A percentile compares a stretch with the other conserved stretches of the same genome.
Evolutionary conservation across 2,329 filamentous ascomycete species (phyloP).

Genomic region (Ascochyta rabiei): DNA sequence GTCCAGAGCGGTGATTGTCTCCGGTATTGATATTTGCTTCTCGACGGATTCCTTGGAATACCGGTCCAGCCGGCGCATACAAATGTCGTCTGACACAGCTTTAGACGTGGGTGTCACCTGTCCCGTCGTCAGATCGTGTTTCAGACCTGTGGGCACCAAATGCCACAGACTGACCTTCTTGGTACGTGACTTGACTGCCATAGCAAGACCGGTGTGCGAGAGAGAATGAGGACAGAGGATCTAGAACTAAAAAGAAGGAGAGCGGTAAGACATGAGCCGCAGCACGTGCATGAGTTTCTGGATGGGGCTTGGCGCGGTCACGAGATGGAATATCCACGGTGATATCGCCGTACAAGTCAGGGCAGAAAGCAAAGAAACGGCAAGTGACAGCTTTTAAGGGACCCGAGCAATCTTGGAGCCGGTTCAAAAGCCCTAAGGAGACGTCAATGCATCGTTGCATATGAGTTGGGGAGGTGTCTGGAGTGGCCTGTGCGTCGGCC

Average conservation of each 20-base stretch:
- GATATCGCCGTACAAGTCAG: background rate
- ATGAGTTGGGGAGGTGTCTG: slow-evolving; percentile 6
- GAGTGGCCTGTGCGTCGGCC: slow-evolving; percentile 1
- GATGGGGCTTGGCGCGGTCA: slow-evolving; percentile 10
- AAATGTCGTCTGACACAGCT: slow-evolving; percentile 33
- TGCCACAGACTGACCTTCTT: slow-evolving; percentile 40
- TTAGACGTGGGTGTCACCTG: slow-evolving; percentile 39
- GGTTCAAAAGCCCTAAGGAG: background rate
- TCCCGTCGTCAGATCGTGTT: slow-evolving; percentile 24
- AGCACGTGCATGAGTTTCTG: slow-evolving; percentile 12
- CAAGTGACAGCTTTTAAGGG: background rate
- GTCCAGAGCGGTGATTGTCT: slow-evolving; percentile 45
- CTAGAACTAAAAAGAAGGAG: background rate
- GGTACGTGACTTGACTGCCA: slow-evolving; percentile 44
- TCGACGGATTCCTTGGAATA: slow-evolving; percentile 40
- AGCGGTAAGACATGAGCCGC: background rate
- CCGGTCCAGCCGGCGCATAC: slow-evolving; percentile 31
- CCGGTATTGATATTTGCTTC: slow-evolving; percentile 46
- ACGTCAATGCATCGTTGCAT: background rate
- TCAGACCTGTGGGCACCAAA: slow-evolving; percentile 6
- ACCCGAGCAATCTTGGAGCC: background rate
- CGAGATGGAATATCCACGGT: slow-evolving; percentile 2
- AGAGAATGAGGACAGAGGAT: slow-evolving; percentile 4
- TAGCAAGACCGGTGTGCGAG: slow-evolving; percentile 15
- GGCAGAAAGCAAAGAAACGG: background rate